Evolutionary conservation across 306 rosid species (phyloP).

Genomic region (Hippophae rhamnoides): DNA sequence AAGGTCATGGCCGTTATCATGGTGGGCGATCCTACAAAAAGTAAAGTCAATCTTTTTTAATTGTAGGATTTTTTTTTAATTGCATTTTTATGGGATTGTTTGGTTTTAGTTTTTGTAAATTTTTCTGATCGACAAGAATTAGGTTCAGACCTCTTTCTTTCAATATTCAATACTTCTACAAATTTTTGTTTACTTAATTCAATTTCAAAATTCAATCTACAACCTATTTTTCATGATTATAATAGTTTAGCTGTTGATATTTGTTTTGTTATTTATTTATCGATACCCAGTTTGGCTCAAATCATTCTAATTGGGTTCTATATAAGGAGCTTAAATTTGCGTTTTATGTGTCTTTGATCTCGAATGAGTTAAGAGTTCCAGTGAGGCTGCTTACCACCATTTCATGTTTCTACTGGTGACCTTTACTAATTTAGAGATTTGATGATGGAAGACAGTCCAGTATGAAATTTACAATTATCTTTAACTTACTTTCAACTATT

Average conservation of each 20-base stretch:
- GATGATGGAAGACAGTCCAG: constrained; percentile 90
- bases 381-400: constrained; percentile 49
- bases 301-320: constrained; percentile 80
- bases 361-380: constrained; percentile 89
- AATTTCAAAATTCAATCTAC: constrained; percentile 6
- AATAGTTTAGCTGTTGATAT: not conserved
- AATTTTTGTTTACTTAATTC: constrained; percentile 36
- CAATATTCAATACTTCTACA: constrained; percentile 88
- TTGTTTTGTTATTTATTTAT: not conserved
- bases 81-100: not conserved
- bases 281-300: constrained; percentile 88
- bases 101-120: constrained; percentile 15
- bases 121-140: constrained; percentile 48
- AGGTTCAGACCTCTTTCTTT: constrained; percentile 98
- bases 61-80: not conserved
- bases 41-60: constrained; percentile 22
- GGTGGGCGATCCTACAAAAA: constrained; percentile 99
- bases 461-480: constrained; percentile 21
- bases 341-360: constrained; percentile 77
- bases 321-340: constrained; percentile 91
- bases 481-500: not conserved
- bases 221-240: not conserved
- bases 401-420: constrained; percentile 88
- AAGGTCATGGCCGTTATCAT: constrained; percentile 94
- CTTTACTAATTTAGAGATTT: constrained; percentile 67